phyloP scores from a whole-genome alignment of 108 stramenopile genomes.

The Pelagomonas calceolata region DNA sequence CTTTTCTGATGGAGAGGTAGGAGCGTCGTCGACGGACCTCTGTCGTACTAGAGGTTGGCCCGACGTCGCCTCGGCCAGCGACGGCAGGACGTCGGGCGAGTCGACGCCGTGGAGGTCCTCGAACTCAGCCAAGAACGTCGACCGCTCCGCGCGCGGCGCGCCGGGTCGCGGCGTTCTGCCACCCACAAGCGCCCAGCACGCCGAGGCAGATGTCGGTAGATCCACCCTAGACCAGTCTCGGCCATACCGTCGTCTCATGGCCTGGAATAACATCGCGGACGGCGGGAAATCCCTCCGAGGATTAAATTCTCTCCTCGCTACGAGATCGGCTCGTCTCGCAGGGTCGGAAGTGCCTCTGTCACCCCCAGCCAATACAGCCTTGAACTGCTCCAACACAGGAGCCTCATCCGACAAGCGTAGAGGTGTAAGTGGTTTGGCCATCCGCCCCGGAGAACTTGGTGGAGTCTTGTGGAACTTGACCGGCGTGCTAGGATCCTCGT shows the following conservation, averaged over 20 bases:
- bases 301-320: conserved; percentile 11
- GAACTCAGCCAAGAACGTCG: not conserved
- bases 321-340: conserved; percentile 9
- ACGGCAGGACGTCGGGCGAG: too few species aligned
- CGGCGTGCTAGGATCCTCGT: not conserved
- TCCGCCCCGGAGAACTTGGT: too few species aligned
- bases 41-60: too few species aligned
- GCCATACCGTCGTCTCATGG: conserved; percentile 19
- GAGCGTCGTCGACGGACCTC: too few species aligned
- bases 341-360: not conserved
- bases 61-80: too few species aligned
- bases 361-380: not conserved
- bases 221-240: conserved; percentile 10
- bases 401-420: too few species aligned
- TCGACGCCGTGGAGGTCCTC: not conserved
- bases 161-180: not conserved
- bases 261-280: conserved; percentile 17
- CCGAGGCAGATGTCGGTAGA: conserved; percentile 14
- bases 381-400: not conserved
- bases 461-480: too few species aligned
- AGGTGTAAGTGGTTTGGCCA: too few species aligned
- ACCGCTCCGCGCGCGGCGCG: not conserved
- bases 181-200: conserved; percentile 20
- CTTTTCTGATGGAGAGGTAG: too few species aligned
- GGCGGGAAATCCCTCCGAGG: conserved; percentile 23